Evolutionary conservation across 306 rosid species (phyloP).

Genomic region (Vicia sativa): DNA sequence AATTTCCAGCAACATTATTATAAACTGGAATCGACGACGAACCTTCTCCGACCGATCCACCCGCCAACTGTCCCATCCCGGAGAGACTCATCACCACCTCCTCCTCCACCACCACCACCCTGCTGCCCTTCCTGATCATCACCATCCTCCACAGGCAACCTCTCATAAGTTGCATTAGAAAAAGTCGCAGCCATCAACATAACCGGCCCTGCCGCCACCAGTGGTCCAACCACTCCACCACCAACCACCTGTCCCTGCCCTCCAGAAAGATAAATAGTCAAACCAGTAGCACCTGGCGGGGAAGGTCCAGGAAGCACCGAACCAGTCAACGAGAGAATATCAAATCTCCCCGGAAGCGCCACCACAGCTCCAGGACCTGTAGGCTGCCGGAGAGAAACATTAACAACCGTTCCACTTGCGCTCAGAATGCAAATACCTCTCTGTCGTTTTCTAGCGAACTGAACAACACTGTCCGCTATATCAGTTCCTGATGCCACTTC

Average conservation of each 20-base stretch:
- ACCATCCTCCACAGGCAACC: constrained; percentile 74
- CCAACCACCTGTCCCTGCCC: constrained; percentile 87
- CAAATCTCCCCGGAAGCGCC: constrained; percentile 76
- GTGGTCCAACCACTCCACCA: constrained; percentile 73
- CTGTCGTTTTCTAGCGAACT: constrained; percentile 72
- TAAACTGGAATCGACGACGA: constrained; percentile 47
- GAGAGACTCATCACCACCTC: constrained; percentile 25
- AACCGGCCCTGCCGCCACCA: constrained; percentile 74
- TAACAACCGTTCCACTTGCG: constrained; percentile 70
- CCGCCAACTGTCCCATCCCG: constrained; percentile 16
- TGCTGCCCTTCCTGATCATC: constrained; percentile 54
- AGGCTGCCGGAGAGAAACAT: constrained; percentile 74
- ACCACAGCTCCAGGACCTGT: constrained; percentile 59
- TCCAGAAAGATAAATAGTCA: constrained; percentile 75
- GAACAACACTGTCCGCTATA: constrained; percentile 59
- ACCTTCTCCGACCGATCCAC: constrained; percentile 40
- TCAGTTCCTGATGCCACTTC: constrained; percentile 80
- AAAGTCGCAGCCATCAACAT: constrained; percentile 82
- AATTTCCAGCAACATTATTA: constrained; percentile 49
- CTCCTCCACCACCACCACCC: constrained; percentile 34
- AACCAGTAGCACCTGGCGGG: constrained; percentile 62
- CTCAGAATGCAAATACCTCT: constrained; percentile 73
- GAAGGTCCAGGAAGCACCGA: constrained; percentile 75
- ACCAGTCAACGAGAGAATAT: constrained; percentile 71
- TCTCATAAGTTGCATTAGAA: constrained; percentile 76